Evolutionary conservation across 2,329 filamentous ascomycete genomes (phyloP).

Genomic region (Ilyonectria mors-panacis): DNA sequence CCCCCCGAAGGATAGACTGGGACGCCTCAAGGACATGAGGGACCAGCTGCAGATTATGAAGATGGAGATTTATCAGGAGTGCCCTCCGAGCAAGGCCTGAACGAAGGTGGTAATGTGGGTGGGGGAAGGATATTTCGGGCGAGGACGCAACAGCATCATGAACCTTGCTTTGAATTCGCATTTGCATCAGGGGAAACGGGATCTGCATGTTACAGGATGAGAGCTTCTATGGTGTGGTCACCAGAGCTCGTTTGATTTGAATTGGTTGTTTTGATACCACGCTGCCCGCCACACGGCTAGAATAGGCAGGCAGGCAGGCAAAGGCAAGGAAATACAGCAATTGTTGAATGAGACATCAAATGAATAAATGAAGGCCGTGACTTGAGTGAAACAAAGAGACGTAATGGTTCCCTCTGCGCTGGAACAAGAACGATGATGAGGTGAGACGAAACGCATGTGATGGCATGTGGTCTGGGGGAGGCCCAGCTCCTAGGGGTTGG

Average conservation of each 20-base stretch:
- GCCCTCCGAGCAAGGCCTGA: slow-evolving; percentile 50
- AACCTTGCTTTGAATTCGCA: slow-evolving; percentile 45
- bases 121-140: slow-evolving; percentile 25
- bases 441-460: slow-evolving; percentile 33
- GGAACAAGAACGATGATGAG: slow-evolving; percentile 11
- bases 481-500: not conserved
- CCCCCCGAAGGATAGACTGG: slow-evolving; percentile 66
- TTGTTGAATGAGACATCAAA: slow-evolving; percentile 32
- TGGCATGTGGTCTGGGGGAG: not conserved
- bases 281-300: slow-evolving; percentile 39
- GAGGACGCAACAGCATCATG: slow-evolving; percentile 38
- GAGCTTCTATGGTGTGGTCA: slow-evolving; percentile 38
- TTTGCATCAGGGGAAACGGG: slow-evolving; percentile 43
- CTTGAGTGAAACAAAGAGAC: slow-evolving; percentile 13
- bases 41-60: slow-evolving; percentile 70
- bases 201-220: slow-evolving; percentile 44
- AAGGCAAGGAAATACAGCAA: slow-evolving; percentile 44
- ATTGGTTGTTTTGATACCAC: slow-evolving; percentile 48
- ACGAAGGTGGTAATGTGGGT: slow-evolving; percentile 35
- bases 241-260: slow-evolving; percentile 44
- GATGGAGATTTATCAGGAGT: slow-evolving; percentile 68
- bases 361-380: not conserved
- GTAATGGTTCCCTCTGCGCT: not conserved
- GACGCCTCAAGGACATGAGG: slow-evolving; percentile 68
- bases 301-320: slow-evolving; percentile 42